Percentiles rank a stretch among this genome's conserved stretches.
phyloP scores from a whole-genome alignment of 148 eudicot genomes.

The Vaccinium corymbosum region DNA sequence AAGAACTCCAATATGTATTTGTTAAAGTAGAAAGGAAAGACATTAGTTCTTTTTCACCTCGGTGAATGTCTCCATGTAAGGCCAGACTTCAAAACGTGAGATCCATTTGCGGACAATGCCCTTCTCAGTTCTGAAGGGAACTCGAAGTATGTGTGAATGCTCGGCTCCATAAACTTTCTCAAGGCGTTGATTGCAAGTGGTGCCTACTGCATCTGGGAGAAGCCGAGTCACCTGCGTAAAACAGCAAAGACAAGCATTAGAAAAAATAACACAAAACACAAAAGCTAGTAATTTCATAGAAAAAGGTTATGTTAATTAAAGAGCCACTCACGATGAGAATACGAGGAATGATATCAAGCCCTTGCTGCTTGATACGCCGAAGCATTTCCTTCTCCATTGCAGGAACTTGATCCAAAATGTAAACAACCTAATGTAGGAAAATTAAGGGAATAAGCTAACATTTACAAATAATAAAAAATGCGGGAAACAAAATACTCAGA shows the following conservation, averaged over 20 bases:
- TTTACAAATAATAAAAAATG: no score
- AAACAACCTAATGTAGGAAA: conserved; percentile 53
- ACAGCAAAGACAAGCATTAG: not conserved
- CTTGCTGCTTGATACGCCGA: conserved; percentile 87
- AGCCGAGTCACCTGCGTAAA: conserved; percentile 63
- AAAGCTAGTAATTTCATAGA: not conserved
- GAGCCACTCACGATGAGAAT: conserved; percentile 65
- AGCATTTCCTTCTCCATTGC: conserved; percentile 98
- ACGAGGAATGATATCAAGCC: conserved; percentile 82
- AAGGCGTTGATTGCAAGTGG: conserved; percentile 89
- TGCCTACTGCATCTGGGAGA: conserved; percentile 94
- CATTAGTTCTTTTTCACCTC: conserved; percentile 43
- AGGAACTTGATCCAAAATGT: conserved; percentile 98
- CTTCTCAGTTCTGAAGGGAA: conserved; percentile 90
- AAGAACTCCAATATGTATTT: not conserved
- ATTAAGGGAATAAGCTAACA: not conserved
- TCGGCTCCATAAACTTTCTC: conserved; percentile 92
- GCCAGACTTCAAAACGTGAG: conserved; percentile 98
- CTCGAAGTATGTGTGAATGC: conserved; percentile 86
- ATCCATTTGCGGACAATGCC: conserved; percentile 94
- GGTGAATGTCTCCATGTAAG: conserved; percentile 93
- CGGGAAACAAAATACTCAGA: not conserved
- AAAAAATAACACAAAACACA: not conserved
- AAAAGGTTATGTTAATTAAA: not conserved
- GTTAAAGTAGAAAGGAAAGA: not conserved